A percentile compares a stretch with the other conserved stretches of the same genome.
Evolutionary conservation across 2,329 filamentous ascomycete species (phyloP).

Genomic region (Microsporum canis): DNA sequence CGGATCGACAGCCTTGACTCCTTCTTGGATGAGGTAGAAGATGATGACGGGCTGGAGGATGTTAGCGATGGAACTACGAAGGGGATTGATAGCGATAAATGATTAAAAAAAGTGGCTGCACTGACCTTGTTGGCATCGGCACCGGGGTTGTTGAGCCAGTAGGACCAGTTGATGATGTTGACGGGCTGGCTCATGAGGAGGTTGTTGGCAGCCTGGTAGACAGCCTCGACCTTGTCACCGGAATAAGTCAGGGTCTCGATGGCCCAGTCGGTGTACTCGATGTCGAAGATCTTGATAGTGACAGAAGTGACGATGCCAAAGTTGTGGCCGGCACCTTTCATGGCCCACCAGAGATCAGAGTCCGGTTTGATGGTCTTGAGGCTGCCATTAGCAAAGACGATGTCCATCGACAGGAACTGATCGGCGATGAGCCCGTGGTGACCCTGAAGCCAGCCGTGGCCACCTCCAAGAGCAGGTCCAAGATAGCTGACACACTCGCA

Average conservation of each 20-base stretch:
- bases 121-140: constrained; percentile 20
- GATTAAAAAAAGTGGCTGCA: background rate
- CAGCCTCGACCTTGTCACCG: constrained; percentile 39
- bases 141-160: constrained; percentile 20
- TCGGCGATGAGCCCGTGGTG: constrained; percentile 44
- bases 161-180: constrained; percentile 41
- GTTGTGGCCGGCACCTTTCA: constrained; percentile 48
- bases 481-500: constrained; percentile 43
- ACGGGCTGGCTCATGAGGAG: constrained; percentile 34
- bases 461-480: constrained; percentile 46
- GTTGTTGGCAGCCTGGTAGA: constrained; percentile 40
- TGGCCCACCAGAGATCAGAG: constrained; percentile 47
- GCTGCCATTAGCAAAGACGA: constrained; percentile 43
- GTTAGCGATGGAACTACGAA: background rate
- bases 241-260: constrained; percentile 37
- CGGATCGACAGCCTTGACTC: constrained; percentile 31
- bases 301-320: constrained; percentile 46
- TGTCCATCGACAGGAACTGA: constrained; percentile 41
- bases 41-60: constrained; percentile 20
- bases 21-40: constrained; percentile 25
- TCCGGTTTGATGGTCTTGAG: constrained; percentile 29
- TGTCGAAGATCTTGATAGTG: constrained; percentile 36
- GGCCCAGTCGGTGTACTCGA: constrained; percentile 30
- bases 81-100: background rate
- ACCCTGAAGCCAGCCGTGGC: constrained; percentile 46